Percentiles rank a stretch among this genome's conserved stretches.
Evolutionary conservation across 2,329 filamentous ascomycete genomes (phyloP).

Genomic region (Calycina herbarum): DNA sequence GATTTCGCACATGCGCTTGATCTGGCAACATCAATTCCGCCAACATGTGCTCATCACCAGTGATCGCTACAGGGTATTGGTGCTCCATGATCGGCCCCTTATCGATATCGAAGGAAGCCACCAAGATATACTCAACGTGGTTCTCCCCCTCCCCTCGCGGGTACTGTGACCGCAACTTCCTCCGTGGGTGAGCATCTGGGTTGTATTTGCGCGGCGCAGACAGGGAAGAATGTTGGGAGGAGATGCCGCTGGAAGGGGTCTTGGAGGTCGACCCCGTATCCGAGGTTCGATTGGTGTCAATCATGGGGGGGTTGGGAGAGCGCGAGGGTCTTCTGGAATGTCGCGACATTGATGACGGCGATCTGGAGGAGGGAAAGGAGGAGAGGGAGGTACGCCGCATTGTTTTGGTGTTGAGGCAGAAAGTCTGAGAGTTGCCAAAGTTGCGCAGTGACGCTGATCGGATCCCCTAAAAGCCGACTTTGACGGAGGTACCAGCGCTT

Average conservation of each 20-base stretch:
- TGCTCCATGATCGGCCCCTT: slow-evolving; percentile 97
- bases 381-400: slow-evolving; percentile 58
- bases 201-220: slow-evolving; percentile 52
- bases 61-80: slow-evolving; percentile 92
- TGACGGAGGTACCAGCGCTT: neutral
- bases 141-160: slow-evolving; percentile 75
- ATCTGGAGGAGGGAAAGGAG: slow-evolving; percentile 60
- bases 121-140: slow-evolving; percentile 98
- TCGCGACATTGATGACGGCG: slow-evolving; percentile 57
- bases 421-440: neutral
- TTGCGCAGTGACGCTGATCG: neutral
- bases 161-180: slow-evolving; percentile 71
- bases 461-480: neutral
- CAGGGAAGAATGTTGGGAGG: slow-evolving; percentile 61
- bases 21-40: slow-evolving; percentile 98
- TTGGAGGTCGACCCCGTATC: slow-evolving; percentile 61
- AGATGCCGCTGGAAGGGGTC: slow-evolving; percentile 57
- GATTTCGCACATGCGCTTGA: slow-evolving; percentile 88
- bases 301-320: slow-evolving; percentile 51
- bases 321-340: slow-evolving; percentile 50
- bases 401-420: slow-evolving; percentile 22
- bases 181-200: slow-evolving; percentile 50
- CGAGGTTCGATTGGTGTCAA: slow-evolving; percentile 56
- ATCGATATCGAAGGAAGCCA: slow-evolving; percentile 96
- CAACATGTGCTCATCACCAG: slow-evolving; percentile 95